These are phyloP conservation scores for Stylonectria norvegica DNA, from an alignment of 2,329 filamentous ascomycete species.

Conservation along the genomic window DNA sequence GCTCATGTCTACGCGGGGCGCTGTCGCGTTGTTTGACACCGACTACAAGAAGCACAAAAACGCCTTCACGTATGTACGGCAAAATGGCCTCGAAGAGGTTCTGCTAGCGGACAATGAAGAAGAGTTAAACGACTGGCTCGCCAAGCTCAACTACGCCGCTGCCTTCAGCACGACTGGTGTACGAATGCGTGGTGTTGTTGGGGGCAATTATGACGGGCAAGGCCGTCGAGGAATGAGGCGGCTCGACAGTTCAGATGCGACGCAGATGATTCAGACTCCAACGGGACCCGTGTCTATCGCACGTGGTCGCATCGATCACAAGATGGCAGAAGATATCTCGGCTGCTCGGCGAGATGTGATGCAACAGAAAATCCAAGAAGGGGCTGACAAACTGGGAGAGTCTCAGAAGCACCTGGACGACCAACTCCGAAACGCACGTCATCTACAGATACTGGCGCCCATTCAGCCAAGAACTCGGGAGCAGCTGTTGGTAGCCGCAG, in stretches of 20 bases:
- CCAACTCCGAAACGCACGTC: conserved; percentile 82
- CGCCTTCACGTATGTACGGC: conserved; percentile 85
- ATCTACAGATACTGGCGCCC: conserved; percentile 83
- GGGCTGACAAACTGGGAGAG: conserved; percentile 71
- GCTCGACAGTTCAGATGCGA: conserved; percentile 60
- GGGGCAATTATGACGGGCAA: conserved; percentile 81
- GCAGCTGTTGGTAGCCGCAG: conserved; percentile 78
- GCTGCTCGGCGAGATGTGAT: conserved; percentile 79
- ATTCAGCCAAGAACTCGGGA: conserved; percentile 90
- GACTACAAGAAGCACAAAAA: conserved; percentile 95
- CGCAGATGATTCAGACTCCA: conserved; percentile 62
- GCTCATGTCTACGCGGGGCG: conserved; percentile 88
- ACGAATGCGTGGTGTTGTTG: conserved; percentile 81
- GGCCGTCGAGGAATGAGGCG: conserved; percentile 67
- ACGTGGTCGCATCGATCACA: conserved; percentile 70
- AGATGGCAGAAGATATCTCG: conserved; percentile 84
- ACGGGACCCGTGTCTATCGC: conserved; percentile 72
- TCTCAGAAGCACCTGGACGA: conserved; percentile 76
- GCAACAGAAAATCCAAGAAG: conserved; percentile 76
- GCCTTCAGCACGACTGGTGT: conserved; percentile 91
- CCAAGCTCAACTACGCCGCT: conserved; percentile 92
- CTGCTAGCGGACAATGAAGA: conserved; percentile 85
- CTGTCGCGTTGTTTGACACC: conserved; percentile 80
- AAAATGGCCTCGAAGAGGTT: conserved; percentile 83
- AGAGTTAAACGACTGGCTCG: conserved; percentile 95